phyloP scores from a whole-genome alignment of 371 early-diverging fungal species.

The Apophysomyces trapeziformis region DNA sequence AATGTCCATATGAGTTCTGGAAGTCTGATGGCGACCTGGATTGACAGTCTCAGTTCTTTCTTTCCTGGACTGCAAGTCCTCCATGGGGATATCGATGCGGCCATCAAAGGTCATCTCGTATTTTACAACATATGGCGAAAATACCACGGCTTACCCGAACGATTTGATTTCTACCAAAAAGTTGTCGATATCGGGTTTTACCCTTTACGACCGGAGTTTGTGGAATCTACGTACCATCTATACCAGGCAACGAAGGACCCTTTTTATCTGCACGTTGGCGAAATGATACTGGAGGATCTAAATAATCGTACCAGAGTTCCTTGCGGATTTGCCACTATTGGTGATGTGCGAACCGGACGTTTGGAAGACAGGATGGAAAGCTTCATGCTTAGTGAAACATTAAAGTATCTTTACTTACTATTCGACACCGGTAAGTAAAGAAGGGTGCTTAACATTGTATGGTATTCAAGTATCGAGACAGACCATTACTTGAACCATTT shows the following conservation, averaged over 20 bases:
- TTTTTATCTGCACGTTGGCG: slow-evolving; percentile 90
- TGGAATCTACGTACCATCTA: slow-evolving; percentile 92
- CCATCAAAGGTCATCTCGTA: slow-evolving; percentile 80
- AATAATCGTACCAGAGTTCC: slow-evolving; percentile 68
- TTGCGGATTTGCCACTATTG: slow-evolving; percentile 88
- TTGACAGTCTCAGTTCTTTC: slow-evolving; percentile 92
- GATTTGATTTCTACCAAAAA: slow-evolving; percentile 74
- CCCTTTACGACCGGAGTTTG: slow-evolving; percentile 92
- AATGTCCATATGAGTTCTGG: slow-evolving; percentile 85
- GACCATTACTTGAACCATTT: slow-evolving; percentile 62
- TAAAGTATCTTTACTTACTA: slow-evolving; percentile 91
- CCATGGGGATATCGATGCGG: slow-evolving; percentile 82
- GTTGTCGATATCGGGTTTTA: slow-evolving; percentile 72
- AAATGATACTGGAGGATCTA: slow-evolving; percentile 82
- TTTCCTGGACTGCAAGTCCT: slow-evolving; percentile 89
- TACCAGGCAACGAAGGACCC: slow-evolving; percentile 91
- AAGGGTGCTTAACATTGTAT: slow-evolving; percentile 13
- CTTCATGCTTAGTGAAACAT: slow-evolving; percentile 92
- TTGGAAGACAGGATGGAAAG: slow-evolving; percentile 93
- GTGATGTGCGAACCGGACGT: slow-evolving; percentile 65
- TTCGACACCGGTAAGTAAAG: slow-evolving; percentile 67
- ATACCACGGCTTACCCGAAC: slow-evolving; percentile 86
- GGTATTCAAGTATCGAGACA: slow-evolving; percentile 26
- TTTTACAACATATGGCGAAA: slow-evolving; percentile 87
- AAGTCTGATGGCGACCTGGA: slow-evolving; percentile 72